Percentiles rank a stretch among this genome's conserved stretches.
These are phyloP conservation scores for Chalara sp. DNA, from an alignment of 2,329 filamentous ascomycete genomes.

Conservation along the genomic window DNA sequence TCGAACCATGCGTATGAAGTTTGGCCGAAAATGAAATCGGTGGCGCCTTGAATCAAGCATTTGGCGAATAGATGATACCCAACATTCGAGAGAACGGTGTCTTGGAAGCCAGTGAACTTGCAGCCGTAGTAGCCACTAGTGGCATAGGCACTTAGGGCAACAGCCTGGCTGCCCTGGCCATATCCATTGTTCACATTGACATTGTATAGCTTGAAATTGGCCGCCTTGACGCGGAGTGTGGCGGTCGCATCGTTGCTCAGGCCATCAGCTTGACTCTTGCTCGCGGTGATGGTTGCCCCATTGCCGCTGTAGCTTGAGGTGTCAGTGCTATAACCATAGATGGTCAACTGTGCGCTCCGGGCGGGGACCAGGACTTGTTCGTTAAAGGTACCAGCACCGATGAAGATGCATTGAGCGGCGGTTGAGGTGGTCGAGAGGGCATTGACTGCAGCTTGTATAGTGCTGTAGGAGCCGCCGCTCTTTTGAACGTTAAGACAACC, in stretches of 20 bases:
- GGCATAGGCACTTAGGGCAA: constrained; percentile 45
- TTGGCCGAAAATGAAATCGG: constrained; percentile 55
- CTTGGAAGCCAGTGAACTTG: constrained; percentile 48
- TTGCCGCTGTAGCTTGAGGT: constrained; percentile 41
- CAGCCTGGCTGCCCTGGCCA: constrained; percentile 42
- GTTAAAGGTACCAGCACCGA: constrained; percentile 47
- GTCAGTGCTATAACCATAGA: constrained; percentile 47
- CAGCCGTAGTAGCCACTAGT: constrained; percentile 49
- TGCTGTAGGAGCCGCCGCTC: constrained; percentile 35
- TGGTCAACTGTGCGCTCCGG: constrained; percentile 39
- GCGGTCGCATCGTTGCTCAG: constrained; percentile 34
- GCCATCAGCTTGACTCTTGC: constrained; percentile 32
- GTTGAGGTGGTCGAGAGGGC: constrained; percentile 40
- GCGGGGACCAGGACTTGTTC: constrained; percentile 49
- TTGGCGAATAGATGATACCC: constrained; percentile 50
- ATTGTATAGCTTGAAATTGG: constrained; percentile 50
- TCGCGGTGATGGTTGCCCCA: constrained; percentile 38
- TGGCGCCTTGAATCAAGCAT: constrained; percentile 49
- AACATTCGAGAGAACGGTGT: constrained; percentile 42
- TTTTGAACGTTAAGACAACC: constrained; percentile 39
- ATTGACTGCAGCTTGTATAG: constrained; percentile 41
- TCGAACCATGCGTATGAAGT: constrained; percentile 45
- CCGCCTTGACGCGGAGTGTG: constrained; percentile 28
- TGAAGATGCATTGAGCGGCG: constrained; percentile 45
- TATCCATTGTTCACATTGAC: constrained; percentile 49